Percentiles rank a stretch among this genome's conserved stretches.
These are phyloP conservation scores for Aspergillus unguis DNA, from an alignment of 2,329 filamentous ascomycete genomes.

Conservation along the genomic window DNA sequence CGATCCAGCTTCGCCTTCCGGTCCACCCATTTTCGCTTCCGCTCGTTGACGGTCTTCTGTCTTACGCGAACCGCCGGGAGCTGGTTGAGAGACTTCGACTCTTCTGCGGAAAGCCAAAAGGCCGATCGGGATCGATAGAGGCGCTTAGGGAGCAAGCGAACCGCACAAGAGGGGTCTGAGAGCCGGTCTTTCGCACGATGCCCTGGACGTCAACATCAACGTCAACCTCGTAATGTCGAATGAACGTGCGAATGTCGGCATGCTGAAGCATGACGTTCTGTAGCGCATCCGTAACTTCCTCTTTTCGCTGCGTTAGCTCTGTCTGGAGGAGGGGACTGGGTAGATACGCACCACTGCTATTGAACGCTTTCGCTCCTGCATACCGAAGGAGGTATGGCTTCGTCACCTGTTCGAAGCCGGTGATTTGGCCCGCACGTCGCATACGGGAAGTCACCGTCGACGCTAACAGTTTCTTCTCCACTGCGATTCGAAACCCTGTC, in stretches of 20 bases:
- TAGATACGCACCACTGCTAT: constrained; percentile 35
- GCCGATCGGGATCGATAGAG: background rate
- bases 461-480: background rate
- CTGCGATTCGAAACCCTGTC: constrained; percentile 23
- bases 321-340: background rate
- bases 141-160: background rate
- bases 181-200: background rate
- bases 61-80: no score
- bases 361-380: constrained; percentile 32
- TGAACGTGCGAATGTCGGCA: constrained; percentile 26
- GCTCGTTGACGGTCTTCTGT: no score
- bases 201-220: background rate
- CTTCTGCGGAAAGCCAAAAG: no score
- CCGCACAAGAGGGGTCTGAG: background rate
- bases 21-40: no score
- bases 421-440: constrained; percentile 25
- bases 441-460: background rate
- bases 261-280: constrained; percentile 26
- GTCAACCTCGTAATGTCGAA: constrained; percentile 15
- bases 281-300: constrained; percentile 17
- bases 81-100: no score
- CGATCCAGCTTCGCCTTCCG: no score
- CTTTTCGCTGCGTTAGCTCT: constrained; percentile 7
- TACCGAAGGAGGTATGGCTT: constrained; percentile 31
- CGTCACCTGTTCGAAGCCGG: constrained; percentile 28